Conservation (phyloP, 2,329 filamentous ascomycete species). For the Trichoderma sp. region DNA sequence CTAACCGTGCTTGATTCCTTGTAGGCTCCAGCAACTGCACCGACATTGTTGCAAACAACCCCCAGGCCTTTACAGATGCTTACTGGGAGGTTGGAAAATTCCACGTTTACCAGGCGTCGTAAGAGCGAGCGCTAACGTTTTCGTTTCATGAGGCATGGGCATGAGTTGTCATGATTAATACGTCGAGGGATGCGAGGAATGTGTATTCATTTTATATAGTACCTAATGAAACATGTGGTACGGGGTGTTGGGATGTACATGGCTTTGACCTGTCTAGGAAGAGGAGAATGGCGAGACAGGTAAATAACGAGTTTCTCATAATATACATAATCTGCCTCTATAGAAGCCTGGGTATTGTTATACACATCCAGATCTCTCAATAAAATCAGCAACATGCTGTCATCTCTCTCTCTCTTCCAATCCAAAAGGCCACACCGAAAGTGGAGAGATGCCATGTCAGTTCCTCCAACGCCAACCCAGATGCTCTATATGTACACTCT, state of each 20-base stretch:
- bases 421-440: neutral
- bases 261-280: neutral
- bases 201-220: neutral
- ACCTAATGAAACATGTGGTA: neutral
- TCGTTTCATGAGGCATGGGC: neutral
- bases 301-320: neutral
- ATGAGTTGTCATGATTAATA: neutral
- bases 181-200: neutral
- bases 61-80: conserved; percentile 52
- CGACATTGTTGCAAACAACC: conserved; percentile 56
- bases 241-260: neutral
- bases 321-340: conserved; percentile 9
- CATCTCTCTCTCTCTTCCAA: neutral
- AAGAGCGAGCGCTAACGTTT: neutral
- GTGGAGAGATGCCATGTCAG: conserved; percentile 6
- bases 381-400: neutral
- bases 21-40: conserved; percentile 54
- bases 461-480: conserved; percentile 32
- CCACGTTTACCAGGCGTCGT: conserved; percentile 49
- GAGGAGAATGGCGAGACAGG: neutral
- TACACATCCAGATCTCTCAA: neutral
- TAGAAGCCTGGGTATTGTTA: conserved; percentile 12
- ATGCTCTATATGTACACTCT: conserved; percentile 30
- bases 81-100: conserved; percentile 65
- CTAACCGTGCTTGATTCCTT: neutral